Evolutionary conservation across 2,329 filamentous ascomycete species (phyloP), one percentile per base, ranked within the genome.

Genomic region (Cladosporium halotolerans): DNA sequence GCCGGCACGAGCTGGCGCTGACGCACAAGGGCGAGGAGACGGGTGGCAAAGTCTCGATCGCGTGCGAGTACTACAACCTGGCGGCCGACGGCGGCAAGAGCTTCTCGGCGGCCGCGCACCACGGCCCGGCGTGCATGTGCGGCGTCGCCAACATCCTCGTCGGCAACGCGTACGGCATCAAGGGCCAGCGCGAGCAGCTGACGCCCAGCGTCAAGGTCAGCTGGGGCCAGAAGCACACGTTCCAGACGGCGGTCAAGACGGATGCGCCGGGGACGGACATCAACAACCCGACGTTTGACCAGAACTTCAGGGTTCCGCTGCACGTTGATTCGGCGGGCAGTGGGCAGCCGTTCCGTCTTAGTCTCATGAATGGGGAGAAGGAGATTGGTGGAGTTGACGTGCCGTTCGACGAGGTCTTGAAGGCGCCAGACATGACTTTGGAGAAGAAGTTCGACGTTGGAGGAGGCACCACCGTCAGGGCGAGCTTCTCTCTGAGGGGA

Each of bases 251-350:
- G 1, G 63, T 68, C 52, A 73, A 74, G 64, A 62, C 67, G 0
- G 75, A 77, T 60, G 67, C 64, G 2, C 73, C 73, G 0, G 75
- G 75, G 2, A 69, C 62, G 2, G 75, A 77, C 46, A 75, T 77
- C 56, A 74, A 73, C 65, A 78, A 76, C 59, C 75, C 75, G 2
- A 64, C 68, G 2, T 78, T 76, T 50, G 73, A 77, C 54, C 68
- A 72, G 58, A 69, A 70, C 0, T 77, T 77, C 63, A 64, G 63
- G 7, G 68, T 77, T 42, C 72, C 73, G 0, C 52, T 77, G 6
- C 73, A 68, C 4, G 62, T 63, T 10, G 57, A 60, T 23, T 16
- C 57, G 13, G 66, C 63, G 8, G 64, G 62, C 10, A 57, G 66
- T 58, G 45, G 67, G 1, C 56, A 57, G 32, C 63, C 38, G 52